Base-by-base conservation (phyloP, 345 rosid genomes). In the Litchi chinensis region DNA sequence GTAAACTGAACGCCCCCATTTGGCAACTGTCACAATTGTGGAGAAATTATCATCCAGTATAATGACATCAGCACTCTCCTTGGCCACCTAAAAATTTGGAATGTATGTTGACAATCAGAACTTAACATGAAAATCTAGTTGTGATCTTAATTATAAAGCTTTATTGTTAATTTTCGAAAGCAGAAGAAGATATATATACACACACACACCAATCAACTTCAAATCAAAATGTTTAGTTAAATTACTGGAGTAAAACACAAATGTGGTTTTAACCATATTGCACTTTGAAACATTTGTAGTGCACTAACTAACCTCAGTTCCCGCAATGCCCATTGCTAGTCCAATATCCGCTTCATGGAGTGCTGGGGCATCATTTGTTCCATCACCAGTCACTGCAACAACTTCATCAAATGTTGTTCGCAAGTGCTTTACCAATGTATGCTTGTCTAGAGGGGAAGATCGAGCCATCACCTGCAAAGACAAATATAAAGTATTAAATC, bases 271-370 rank as follows among this genome's bases (percentile, higher is more conserved):
- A 1, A 12, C 13, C 19, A 52, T 69, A 40, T 78, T 22, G 44
- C 54, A 63, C 16, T 76, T 13, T 7, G 52, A 64, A 46, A 74
- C 66, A 76, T 67, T 74, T n/a, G 32, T 19, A 50, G 16, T 22
- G 39, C 39, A 76, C 86, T 74, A 7, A 46, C 52, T 46, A 32
- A 91, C 98, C 94, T 93, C 97, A 76, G 98, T 95, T 85, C 98
- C 98, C 4, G 98, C 97, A 68, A 93, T 95, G 85, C 98, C 98
- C 98, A 93, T 95, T 32, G 98, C 98, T 74, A 93, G 87, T 82
- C 98, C 98, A 67, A 95, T 95, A 76, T 95, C 98, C 64, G 98
- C 98, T 83, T 95, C 98, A 68, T 95, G 98, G 64, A 95, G 93
- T 44, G 98, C 97, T 56, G 98, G 98, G 73, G 98, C 98, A 85